A percentile compares a stretch with the other conserved stretches of the same genome.
These are phyloP conservation scores for cucumber (Cucumis sativus) DNA, from an alignment of 306 rosid species.

Conservation along the genomic window Cucumber_9930_V3 NC_026657.2:39616001-39616500, in stretches of 20 bases:
- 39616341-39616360: no score
- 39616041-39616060: slow-evolving; percentile 24
- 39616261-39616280: slow-evolving; percentile 57
- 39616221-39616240: slow-evolving; percentile 23
- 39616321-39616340: no score
- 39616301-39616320: background rate
- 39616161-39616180: slow-evolving; percentile 13
- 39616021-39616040: background rate
- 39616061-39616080: slow-evolving; percentile 53
- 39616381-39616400: no score
- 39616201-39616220: slow-evolving; percentile 54
- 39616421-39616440: no score
- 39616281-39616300: background rate
- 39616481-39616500: no score
- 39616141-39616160: slow-evolving; percentile 55
- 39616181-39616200: slow-evolving; percentile 21
- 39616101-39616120: slow-evolving; percentile 44
- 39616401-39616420: no score
- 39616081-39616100: slow-evolving; percentile 37
- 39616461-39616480: background rate
- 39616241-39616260: slow-evolving; percentile 93
- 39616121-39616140: slow-evolving; percentile 39
- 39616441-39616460: background rate
- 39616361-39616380: no score
- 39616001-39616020: background rate